Percentiles rank a stretch among this genome's conserved stretches.
These are phyloP conservation scores for Botryotinia convoluta DNA, from an alignment of 2,329 filamentous ascomycete species.

Conservation along the genomic window DNA sequence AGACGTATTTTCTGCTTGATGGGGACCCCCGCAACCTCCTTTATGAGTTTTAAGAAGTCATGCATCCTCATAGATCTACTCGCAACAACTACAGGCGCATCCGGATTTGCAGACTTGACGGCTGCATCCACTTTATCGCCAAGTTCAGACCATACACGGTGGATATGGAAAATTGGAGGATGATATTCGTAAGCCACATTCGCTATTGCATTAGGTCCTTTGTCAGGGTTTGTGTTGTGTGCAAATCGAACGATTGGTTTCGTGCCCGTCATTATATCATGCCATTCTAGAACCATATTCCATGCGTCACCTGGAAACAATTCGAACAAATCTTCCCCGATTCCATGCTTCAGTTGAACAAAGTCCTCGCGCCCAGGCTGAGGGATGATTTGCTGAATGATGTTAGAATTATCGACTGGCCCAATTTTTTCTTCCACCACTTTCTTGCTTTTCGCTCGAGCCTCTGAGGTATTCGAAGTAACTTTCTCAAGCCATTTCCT, in stretches of 20 bases:
- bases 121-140: constrained; percentile 57
- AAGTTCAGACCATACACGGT: constrained; percentile 68
- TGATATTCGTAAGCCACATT: constrained; percentile 81
- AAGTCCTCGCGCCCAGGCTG: constrained; percentile 56
- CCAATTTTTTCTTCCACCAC: constrained; percentile 60
- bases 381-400: constrained; percentile 61
- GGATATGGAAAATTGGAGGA: constrained; percentile 79
- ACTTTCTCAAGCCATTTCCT: constrained; percentile 75
- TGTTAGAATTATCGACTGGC: constrained; percentile 82
- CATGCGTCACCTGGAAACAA: constrained; percentile 78
- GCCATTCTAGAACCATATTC: constrained; percentile 78
- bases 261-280: constrained; percentile 69
- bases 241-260: constrained; percentile 71
- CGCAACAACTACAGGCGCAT: constrained; percentile 64
- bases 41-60: constrained; percentile 73
- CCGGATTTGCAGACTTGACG: constrained; percentile 58
- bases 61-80: constrained; percentile 69
- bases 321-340: constrained; percentile 69
- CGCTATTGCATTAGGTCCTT: constrained; percentile 43
- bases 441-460: constrained; percentile 57
- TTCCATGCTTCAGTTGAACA: constrained; percentile 69
- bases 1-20: constrained; percentile 71
- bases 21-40: constrained; percentile 65
- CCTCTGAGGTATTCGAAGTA: constrained; percentile 60
- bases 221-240: constrained; percentile 68